These are phyloP conservation scores for Tetradesmus obliquus DNA, from an alignment of 139 green algal species.

Conservation along the genomic window DNA sequence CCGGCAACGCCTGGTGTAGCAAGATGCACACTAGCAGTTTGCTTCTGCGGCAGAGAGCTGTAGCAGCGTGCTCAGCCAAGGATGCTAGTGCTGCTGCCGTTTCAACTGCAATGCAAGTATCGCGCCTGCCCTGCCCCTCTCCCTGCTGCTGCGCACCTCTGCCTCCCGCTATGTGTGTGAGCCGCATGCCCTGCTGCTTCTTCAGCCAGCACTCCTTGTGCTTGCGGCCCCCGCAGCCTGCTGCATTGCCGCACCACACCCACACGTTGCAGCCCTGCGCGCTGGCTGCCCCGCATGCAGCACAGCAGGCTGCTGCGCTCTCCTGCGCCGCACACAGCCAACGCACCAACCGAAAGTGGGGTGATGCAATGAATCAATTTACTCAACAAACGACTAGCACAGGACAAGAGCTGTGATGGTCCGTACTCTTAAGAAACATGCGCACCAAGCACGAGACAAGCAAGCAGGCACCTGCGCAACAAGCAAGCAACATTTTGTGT, in stretches of 20 bases:
- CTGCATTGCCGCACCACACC: constrained; percentile 56
- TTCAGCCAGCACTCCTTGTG: constrained; percentile 70
- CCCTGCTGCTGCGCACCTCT: neutral
- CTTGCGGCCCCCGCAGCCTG: constrained; percentile 49
- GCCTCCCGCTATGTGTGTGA: constrained; percentile 21
- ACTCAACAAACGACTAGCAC: neutral
- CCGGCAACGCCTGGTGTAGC: too few relatives aligned
- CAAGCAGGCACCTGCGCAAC: neutral
- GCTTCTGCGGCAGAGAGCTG: too few relatives aligned
- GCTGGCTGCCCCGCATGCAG: constrained; percentile 36
- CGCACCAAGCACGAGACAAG: too few relatives aligned
- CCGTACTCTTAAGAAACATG: too few relatives aligned
- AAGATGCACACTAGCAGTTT: too few relatives aligned
- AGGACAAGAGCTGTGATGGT: neutral
- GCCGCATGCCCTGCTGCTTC: constrained; percentile 35
- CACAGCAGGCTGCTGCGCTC: constrained; percentile 48
- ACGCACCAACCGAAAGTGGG: neutral
- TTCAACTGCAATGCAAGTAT: neutral
- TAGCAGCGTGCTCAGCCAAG: too few relatives aligned
- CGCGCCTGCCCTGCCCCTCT: neutral
- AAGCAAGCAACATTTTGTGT: neutral
- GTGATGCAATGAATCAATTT: neutral
- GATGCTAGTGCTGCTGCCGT: neutral
- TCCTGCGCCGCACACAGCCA: constrained; percentile 37
- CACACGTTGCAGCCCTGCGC: constrained; percentile 61